Conservation (phyloP, 352 stramenopile genomes). For the Phytophthora pinifolia region DNA sequence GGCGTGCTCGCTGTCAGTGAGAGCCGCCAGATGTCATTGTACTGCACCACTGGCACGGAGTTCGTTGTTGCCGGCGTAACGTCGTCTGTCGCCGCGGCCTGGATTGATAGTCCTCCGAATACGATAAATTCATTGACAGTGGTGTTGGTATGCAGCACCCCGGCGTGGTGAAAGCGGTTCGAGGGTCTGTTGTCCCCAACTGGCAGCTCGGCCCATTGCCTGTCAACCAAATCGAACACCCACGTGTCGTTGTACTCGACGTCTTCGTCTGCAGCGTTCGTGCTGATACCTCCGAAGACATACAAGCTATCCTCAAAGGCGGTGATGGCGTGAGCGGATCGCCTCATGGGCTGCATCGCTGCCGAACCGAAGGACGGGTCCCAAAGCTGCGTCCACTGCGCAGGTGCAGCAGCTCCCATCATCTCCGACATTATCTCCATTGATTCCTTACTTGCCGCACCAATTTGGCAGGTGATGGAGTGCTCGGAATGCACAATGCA, state of each 20-base stretch:
- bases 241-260: slow-evolving; percentile 79
- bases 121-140: slow-evolving; percentile 48
- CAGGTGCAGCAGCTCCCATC: slow-evolving; percentile 7
- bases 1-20: slow-evolving; percentile 25
- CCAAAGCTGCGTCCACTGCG: slow-evolving; percentile 62
- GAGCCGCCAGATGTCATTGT: slow-evolving; percentile 57
- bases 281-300: slow-evolving; percentile 61
- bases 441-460: too few relatives aligned
- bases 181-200: slow-evolving; percentile 24
- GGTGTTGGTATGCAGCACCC: slow-evolving; percentile 40
- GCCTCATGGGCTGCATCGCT: slow-evolving; percentile 39
- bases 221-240: slow-evolving; percentile 43
- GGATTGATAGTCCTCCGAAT: slow-evolving; percentile 53
- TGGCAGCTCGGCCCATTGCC: slow-evolving; percentile 37
- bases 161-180: slow-evolving; percentile 47
- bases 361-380: slow-evolving; percentile 19
- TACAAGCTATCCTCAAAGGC: slow-evolving; percentile 55
- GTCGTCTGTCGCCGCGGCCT: slow-evolving; percentile 10
- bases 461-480: slow-evolving; percentile 3
- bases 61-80: not conserved
- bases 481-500: slow-evolving; percentile 20
- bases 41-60: slow-evolving; percentile 40
- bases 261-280: slow-evolving; percentile 35
- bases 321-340: slow-evolving; percentile 55
- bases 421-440: slow-evolving; percentile 23